Conservation (phyloP, 2,329 filamentous ascomycete genomes). For the Fusarium pseudograminearum region DNA sequence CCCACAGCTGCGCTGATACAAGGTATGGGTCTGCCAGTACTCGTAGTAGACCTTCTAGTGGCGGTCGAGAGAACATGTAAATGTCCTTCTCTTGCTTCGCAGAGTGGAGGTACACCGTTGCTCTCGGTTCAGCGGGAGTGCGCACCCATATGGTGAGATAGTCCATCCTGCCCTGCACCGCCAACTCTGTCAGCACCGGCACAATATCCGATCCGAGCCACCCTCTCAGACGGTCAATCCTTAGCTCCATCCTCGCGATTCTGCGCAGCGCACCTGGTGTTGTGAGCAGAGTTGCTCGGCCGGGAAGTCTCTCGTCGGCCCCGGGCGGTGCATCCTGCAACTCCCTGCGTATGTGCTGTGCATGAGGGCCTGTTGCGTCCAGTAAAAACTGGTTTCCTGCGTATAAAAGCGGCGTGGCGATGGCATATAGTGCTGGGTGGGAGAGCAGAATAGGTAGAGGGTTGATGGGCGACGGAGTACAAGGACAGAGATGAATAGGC, state of each 20-base stretch:
- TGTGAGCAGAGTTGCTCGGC: slow-evolving; percentile 39
- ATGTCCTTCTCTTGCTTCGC: slow-evolving; percentile 27
- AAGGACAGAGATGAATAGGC: slow-evolving; percentile 49
- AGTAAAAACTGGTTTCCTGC: slow-evolving; percentile 50
- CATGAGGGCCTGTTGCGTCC: slow-evolving; percentile 47
- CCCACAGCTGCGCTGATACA: slow-evolving; percentile 54
- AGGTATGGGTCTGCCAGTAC: slow-evolving; percentile 61
- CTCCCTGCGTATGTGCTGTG: slow-evolving; percentile 45
- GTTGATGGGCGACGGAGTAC: slow-evolving; percentile 39
- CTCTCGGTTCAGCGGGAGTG: slow-evolving; percentile 23
- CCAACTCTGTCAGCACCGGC: slow-evolving; percentile 50
- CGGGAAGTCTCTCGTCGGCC: slow-evolving; percentile 27
- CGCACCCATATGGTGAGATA: slow-evolving; percentile 43
- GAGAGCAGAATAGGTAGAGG: slow-evolving; percentile 50
- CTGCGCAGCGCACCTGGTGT: slow-evolving; percentile 44
- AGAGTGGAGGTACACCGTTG: slow-evolving; percentile 10
- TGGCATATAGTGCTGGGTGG: slow-evolving; percentile 51
- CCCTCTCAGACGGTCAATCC: slow-evolving; percentile 49
- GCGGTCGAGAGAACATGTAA: slow-evolving; percentile 46
- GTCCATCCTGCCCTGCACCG: slow-evolving; percentile 48
- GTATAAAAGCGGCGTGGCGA: slow-evolving; percentile 52
- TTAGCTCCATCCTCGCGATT: slow-evolving; percentile 47
- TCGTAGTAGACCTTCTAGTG: slow-evolving; percentile 54
- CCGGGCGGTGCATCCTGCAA: slow-evolving; percentile 35
- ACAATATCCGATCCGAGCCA: slow-evolving; percentile 50